Evolutionary conservation across 2,329 filamentous ascomycete species (phyloP).

Genomic region (Fusarium anthophilum): DNA sequence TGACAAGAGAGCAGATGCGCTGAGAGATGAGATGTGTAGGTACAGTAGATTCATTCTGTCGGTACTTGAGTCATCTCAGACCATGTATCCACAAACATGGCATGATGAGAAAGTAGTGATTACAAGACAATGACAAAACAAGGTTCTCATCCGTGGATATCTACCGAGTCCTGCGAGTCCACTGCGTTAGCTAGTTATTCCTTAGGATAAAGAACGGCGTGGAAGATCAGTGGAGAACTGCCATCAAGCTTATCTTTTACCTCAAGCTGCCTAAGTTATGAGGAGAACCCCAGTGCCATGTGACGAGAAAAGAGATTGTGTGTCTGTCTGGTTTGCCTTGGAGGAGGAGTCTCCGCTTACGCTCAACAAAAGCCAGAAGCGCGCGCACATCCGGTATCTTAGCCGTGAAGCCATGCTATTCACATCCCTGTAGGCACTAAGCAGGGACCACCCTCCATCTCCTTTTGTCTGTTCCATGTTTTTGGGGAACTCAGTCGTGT

Average conservation of each 20-base stretch:
- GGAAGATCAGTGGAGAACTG: constrained; percentile 24
- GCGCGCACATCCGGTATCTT: constrained; percentile 12
- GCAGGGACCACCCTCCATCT: constrained; percentile 23
- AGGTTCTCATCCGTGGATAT: background rate
- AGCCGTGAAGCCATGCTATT: background rate
- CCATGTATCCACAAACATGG: constrained; percentile 10
- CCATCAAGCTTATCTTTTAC: constrained; percentile 32
- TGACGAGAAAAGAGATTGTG: constrained; percentile 22
- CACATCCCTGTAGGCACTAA: constrained; percentile 1
- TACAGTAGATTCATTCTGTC: background rate
- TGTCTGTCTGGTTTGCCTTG: background rate
- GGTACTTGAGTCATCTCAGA: constrained; percentile 33
- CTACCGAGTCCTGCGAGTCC: background rate
- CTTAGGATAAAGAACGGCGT: background rate
- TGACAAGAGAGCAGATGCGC: background rate
- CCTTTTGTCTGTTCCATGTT: background rate
- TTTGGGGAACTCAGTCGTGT: constrained; percentile 14
- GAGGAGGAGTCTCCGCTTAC: constrained; percentile 2
- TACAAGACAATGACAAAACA: background rate
- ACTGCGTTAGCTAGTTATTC: background rate
- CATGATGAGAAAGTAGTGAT: constrained; percentile 1
- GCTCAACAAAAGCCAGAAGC: constrained; percentile 3
- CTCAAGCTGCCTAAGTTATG: background rate
- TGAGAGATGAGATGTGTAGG: constrained; percentile 6
- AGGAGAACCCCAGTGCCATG: constrained; percentile 23